Evolutionary conservation across 257 asterid genomes (phyloP), one percentile per base, ranked within the genome.

Genomic region (Petunia secreta): DNA sequence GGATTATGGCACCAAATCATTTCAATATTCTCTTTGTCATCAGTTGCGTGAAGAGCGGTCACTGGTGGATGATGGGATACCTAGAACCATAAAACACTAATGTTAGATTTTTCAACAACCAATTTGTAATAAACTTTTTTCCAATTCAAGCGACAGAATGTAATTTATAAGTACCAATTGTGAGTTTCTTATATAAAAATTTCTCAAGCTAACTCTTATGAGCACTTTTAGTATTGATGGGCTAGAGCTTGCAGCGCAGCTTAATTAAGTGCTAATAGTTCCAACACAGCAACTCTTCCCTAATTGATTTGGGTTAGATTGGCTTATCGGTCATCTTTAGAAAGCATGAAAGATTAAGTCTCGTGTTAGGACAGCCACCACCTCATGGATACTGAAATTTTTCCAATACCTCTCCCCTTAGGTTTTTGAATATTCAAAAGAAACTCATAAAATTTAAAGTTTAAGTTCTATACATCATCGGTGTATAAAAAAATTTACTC

Each of bases 1-100:
- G 92, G 90, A 67, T 86, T 85, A 79, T 92, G 97, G 50, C 97
- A 93, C 94, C 97, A 92, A 52, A 88, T 25, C 46, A 90, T 60
- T 75, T 95, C 91, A 5, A 93, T 83, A 84, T 89, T 86, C 3
- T 87, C 71, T 10, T 84, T 87, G 64, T 91, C 98, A 75, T 93
- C 96, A 1, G 97, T 95, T 58, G 98, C 99, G 38, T 92, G 96
- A 64, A 95, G 92, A 4, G 95, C 98, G 7, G 92, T 79, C 57
- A 90, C 96, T 1, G 99, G 98, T 77, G 99, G 99, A 78, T 95
- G 97, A 88, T 95, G 98, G 0, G 97, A 95, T 60, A 95, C 97
- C 98, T 91, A 80, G n/a, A n/a, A 59, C 6, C 16, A 63, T 5
- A 69, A 6, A 38, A 73, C 43, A 71, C 10, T 13, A 4, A 25